A percentile compares a stretch with the other conserved stretches of the same genome.
phyloP scores from a whole-genome alignment of 495 filamentous ascomycete species.

The Aspergillus egyptiacus region DNA sequence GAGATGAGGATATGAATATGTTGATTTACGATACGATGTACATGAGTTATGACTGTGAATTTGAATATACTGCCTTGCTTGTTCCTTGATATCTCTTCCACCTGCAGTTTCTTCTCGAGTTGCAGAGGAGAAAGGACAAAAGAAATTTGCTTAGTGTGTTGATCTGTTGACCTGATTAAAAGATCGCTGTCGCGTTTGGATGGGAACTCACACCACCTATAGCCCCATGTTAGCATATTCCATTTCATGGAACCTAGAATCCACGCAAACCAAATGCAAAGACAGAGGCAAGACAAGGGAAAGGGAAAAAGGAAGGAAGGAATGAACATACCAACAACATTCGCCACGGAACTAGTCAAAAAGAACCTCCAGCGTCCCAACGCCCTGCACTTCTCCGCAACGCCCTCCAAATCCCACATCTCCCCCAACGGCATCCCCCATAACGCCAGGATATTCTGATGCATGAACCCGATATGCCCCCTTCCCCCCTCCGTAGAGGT shows the following conservation, averaged over 20 bases:
- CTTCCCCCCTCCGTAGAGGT: slow-evolving; percentile 14
- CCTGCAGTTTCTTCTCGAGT: background rate
- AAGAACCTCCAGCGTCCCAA: slow-evolving; percentile 61
- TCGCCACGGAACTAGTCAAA: slow-evolving; percentile 54
- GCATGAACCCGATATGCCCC: slow-evolving; percentile 43
- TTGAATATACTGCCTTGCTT: background rate
- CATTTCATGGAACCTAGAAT: background rate
- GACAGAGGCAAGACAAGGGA: no score
- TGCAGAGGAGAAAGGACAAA: background rate
- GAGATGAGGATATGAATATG: background rate
- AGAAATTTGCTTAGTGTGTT: background rate
- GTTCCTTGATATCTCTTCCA: background rate
- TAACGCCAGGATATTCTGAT: slow-evolving; percentile 57
- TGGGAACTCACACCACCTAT: slow-evolving; percentile 27
- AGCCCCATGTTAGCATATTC: background rate
- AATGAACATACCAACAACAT: slow-evolving; percentile 42
- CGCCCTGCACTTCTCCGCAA: slow-evolving; percentile 43
- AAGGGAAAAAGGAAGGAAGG: background rate
- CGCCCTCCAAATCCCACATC: slow-evolving; percentile 53
- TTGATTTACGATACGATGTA: slow-evolving; percentile 12
- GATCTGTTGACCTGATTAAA: slow-evolving; percentile 33
- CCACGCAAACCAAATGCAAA: no score
- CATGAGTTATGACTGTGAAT: slow-evolving; percentile 7
- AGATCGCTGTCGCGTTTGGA: slow-evolving; percentile 42
- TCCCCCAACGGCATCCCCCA: slow-evolving; percentile 60